Base-by-base conservation (phyloP, 257 asterid genomes). In the Capsicum baccatum region DNA sequence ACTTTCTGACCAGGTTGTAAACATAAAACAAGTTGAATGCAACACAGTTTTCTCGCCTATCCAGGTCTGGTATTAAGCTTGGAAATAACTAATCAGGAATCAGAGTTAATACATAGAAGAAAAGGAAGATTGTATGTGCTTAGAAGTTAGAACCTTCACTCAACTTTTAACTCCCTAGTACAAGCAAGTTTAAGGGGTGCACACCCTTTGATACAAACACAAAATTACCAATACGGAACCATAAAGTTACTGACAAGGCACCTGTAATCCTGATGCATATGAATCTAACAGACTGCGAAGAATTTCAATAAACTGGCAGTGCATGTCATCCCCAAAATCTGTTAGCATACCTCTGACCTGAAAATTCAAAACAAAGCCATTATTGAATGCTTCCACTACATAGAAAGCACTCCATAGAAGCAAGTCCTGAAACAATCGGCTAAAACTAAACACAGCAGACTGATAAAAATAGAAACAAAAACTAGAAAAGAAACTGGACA, bases 251-350 rank as follows among this genome's bases (percentile, higher is more conserved):
- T 42, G 55, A 69, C 33, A 69, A 74, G 63, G 76, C 86, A 96
- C 99, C 94, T 93, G 98, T 35, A 92, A 67, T 85, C 97, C 98
- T 84, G 97, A 88, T 55, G 97, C 62, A 86, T 85, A 86, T 6
- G 97, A 87, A 85, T 96, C 99, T 90, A 96, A 87, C 81, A 96
- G 98, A 91, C 91, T 96, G 88, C 98, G 98, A 84, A 96, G 90
- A 88, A 94, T 92, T 89, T 96, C 98, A 89, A 93, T 89, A 91
- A 94, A 96, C 79, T 96, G 99, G 88, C 98, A 94, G 87, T 95
- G 99, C 99, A 94, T 94, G 85, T 94, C 97, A 83, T 94, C 96
- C 81, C 94, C 98, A 85, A 90, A 96, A 92, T 96, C 99, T 86
- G 95, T 88, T 55, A 94, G 89, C 98, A 94, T 91, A 83, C 94